These are phyloP conservation scores for Chaetomiaceae sp. DNA, from an alignment of 2,329 filamentous ascomycete species.

Conservation along the genomic window DNA sequence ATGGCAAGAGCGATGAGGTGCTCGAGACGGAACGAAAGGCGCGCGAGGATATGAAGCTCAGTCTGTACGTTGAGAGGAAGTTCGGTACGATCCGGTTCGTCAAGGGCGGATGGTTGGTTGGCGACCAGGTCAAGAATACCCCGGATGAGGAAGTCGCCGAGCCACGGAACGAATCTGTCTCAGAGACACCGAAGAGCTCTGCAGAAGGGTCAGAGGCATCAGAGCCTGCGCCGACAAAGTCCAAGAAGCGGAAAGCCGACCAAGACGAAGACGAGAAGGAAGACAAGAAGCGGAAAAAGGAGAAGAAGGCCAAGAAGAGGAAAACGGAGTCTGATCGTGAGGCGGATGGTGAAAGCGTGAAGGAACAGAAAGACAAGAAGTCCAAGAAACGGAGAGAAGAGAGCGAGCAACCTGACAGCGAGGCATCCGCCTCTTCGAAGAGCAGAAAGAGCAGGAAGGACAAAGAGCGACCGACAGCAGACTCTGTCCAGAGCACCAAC, in stretches of 20 bases:
- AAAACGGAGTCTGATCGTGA: slow-evolving; percentile 41
- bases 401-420: slow-evolving; percentile 28
- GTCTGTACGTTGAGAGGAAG: slow-evolving; percentile 67
- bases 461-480: slow-evolving; percentile 9
- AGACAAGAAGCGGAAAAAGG: slow-evolving; percentile 34
- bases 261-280: slow-evolving; percentile 16
- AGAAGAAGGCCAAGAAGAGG: slow-evolving; percentile 48
- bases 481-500: slow-evolving; percentile 1
- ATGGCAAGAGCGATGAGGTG: slow-evolving; percentile 75
- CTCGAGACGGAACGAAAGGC: slow-evolving; percentile 66
- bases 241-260: slow-evolving; percentile 29
- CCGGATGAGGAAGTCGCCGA: slow-evolving; percentile 30
- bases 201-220: slow-evolving; percentile 23
- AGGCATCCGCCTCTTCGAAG: no score
- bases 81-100: slow-evolving; percentile 84
- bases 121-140: slow-evolving; percentile 50
- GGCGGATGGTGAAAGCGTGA: slow-evolving; percentile 20
- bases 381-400: slow-evolving; percentile 48
- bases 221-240: slow-evolving; percentile 27
- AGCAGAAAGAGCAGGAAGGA: slow-evolving; percentile 20
- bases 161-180: slow-evolving; percentile 5
- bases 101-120: slow-evolving; percentile 67
- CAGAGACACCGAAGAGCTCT: slow-evolving; percentile 13
- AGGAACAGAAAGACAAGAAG: slow-evolving; percentile 36
- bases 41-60: slow-evolving; percentile 66